phyloP scores from a whole-genome alignment of 768 basidiomycete species.

The Royoungia palumana region DNA sequence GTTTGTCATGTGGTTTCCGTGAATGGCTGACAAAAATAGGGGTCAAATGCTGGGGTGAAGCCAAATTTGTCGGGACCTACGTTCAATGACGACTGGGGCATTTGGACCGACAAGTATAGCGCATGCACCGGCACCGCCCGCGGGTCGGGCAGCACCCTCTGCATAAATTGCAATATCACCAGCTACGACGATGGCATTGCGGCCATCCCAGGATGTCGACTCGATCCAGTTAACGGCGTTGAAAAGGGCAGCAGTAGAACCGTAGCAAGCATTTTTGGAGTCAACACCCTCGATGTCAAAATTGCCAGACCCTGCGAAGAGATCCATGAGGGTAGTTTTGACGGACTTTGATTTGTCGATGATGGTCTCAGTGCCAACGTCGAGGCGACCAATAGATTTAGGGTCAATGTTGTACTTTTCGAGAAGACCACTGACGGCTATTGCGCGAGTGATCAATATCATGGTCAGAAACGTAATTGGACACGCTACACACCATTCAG shows the following conservation, averaged over 20 bases:
- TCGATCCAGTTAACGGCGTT: conserved; percentile 99
- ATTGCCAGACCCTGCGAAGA: conserved; percentile 91
- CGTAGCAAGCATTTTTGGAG: conserved; percentile 99
- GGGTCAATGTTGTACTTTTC: conserved; percentile 96
- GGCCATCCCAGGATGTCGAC: conserved; percentile 93
- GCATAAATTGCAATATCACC: conserved; percentile 99
- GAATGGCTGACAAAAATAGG: conserved; percentile 61
- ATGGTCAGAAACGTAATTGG: neutral
- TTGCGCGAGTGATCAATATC: neutral
- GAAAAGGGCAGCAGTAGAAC: conserved; percentile 97
- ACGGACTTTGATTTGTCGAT: conserved; percentile 99
- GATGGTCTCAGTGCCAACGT: conserved; percentile 98
- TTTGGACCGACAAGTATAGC: conserved; percentile 96
- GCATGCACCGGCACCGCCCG: conserved; percentile 93
- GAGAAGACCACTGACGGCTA: conserved; percentile 86
- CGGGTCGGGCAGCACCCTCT: conserved; percentile 91
- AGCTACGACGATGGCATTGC: conserved; percentile 93
- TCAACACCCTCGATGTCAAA: conserved; percentile 98
- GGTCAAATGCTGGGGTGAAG: conserved; percentile 4
- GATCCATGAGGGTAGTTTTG: conserved; percentile 98
- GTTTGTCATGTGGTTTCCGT: conserved; percentile 97
- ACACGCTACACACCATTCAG: conserved; percentile 68
- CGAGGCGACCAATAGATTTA: conserved; percentile 92
- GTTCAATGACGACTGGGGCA: conserved; percentile 91
- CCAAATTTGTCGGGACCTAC: conserved; percentile 49